Conservation (phyloP, 805 yeast genomes). For the Nakazawaea wickerhamii region DNA sequence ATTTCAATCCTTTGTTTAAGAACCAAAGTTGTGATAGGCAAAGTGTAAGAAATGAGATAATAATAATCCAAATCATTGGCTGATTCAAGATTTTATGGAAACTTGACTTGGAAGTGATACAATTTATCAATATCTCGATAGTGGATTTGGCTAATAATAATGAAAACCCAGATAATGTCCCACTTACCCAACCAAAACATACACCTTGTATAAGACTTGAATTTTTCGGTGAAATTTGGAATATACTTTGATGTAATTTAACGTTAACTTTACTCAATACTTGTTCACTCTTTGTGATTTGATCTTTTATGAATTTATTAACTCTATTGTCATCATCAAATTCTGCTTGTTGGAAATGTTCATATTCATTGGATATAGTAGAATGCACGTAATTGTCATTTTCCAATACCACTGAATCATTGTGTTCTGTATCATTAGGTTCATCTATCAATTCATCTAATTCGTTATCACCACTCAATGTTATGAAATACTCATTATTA, state of each 20-base stretch:
- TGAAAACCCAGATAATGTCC: conserved; percentile 81
- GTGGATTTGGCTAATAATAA: conserved; percentile 79
- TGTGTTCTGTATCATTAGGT: neutral
- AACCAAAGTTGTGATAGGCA: conserved; percentile 70
- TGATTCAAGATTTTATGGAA: conserved; percentile 28
- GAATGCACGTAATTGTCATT: conserved; percentile 7
- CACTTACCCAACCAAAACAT: conserved; percentile 62
- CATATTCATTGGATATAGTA: conserved; percentile 8
- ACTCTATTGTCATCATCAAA: neutral
- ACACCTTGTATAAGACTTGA: conserved; percentile 45
- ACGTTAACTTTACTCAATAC: neutral
- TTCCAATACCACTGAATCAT: conserved; percentile 6
- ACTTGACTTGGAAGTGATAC: conserved; percentile 28
- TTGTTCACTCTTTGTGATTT: neutral
- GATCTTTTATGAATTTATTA: neutral
- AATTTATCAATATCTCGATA: conserved; percentile 58
- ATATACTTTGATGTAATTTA: neutral
- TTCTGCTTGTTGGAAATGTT: conserved; percentile 6
- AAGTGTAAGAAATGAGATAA: conserved; percentile 49
- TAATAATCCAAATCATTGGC: conserved; percentile 43
- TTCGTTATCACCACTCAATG: neutral
- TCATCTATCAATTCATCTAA: neutral
- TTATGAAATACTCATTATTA: neutral
- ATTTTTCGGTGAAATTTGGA: conserved; percentile 16
- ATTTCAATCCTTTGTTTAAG: conserved; percentile 66